These are phyloP conservation scores for Penicillium sp. DNA, from an alignment of 2,329 filamentous ascomycete genomes.

Conservation along the genomic window DNA sequence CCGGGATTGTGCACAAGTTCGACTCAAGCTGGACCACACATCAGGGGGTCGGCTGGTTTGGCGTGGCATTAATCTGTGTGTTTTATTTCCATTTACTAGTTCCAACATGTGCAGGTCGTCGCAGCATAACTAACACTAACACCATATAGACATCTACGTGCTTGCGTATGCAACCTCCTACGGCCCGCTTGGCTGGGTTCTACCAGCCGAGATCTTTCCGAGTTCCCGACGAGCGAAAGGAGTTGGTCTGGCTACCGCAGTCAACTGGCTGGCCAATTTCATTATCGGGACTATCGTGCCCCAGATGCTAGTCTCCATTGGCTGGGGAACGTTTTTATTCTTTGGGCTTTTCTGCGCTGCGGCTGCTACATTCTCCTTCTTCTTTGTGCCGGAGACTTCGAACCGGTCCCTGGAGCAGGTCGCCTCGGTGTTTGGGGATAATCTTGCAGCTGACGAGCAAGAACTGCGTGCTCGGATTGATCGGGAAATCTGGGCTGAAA, in stretches of 20 bases:
- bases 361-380: conserved; percentile 25
- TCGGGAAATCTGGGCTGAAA: conserved; percentile 8
- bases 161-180: neutral
- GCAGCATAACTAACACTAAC: neutral
- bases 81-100: neutral
- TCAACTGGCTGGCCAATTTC: conserved; percentile 13
- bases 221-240: conserved; percentile 43
- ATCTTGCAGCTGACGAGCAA: conserved; percentile 2
- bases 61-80: conserved; percentile 4
- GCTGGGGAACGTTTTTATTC: conserved; percentile 56
- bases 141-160: conserved; percentile 1
- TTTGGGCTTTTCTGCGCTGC: conserved; percentile 56
- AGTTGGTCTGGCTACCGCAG: conserved; percentile 29
- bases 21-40: neutral
- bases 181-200: conserved; percentile 40
- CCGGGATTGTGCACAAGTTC: neutral
- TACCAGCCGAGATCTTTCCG: conserved; percentile 44
- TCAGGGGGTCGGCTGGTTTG: neutral
- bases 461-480: conserved; percentile 3
- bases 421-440: conserved; percentile 7
- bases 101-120: neutral
- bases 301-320: conserved; percentile 46
- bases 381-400: conserved; percentile 7
- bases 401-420: conserved; percentile 10
- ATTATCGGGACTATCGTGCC: conserved; percentile 4